Base-by-base conservation (phyloP, 768 basidiomycete genomes). In the Cystofilobasidium bisporidii region DNA sequence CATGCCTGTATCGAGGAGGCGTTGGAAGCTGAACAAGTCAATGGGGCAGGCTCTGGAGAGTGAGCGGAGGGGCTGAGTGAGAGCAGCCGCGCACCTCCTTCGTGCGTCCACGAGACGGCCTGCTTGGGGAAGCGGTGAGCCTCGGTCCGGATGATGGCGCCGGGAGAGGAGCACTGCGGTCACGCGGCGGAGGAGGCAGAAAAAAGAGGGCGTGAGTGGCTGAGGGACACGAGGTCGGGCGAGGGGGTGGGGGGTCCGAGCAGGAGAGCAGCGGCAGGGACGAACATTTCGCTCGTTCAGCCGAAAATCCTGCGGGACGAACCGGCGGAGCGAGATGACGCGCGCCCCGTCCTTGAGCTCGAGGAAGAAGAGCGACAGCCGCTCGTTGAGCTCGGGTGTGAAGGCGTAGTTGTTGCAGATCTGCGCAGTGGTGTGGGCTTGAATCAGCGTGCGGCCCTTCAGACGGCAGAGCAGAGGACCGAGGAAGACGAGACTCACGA, bases 281-380 rank as follows among this genome's bases (percentile, higher is more conserved):
- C 85, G 64, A 71, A 88, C 87, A 71, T 91, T 94, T 55, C 88
- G 86, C 72, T 91, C 86, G 0, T 88, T 90, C 66, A 96, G 80
- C 43, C 88, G 84, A 50, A 86, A 87, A 71, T 86, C 80, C 28
- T 79, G 76, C 0, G 84, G 83, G 38, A 86, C 83, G 65, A 92
- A 96, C 0, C 91, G 90, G 67, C 87, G 85, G 22, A 99, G 79
- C 24, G 89, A 91, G 43, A 98, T 83, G 57, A 99, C 88, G 58
- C 86, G 86, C 0, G 92, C 91, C 24, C 90, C 89, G 68, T 94
- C 90, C 74, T 91, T 96, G 69, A 98, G 80, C 74, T 99, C 96
- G 64, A 99, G 80, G 78, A 98, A 98, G 73, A 91, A 87, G 33
- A 88, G 86, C 55, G 88, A 82, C 20, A 99, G 79, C 0, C 86